A percentile compares a stretch with the other conserved stretches of the same genome.
phyloP scores from a whole-genome alignment of 768 basidiomycete species.

The Leccinum imitatum region DNA sequence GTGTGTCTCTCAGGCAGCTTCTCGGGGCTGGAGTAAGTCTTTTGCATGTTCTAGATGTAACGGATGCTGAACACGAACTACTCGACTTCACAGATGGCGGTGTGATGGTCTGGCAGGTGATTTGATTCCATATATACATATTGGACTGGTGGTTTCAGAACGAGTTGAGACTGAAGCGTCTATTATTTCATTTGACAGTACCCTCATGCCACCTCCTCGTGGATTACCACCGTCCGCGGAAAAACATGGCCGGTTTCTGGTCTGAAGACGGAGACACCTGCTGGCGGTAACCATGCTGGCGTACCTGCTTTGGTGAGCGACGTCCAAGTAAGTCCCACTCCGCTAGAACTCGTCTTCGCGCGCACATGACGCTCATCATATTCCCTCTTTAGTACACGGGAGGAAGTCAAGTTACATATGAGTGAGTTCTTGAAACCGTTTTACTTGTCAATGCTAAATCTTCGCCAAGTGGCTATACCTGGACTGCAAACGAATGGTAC shows the following conservation, averaged over 20 bases:
- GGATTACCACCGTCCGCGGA: slow-evolving; percentile 42
- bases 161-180: not conserved
- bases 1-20: slow-evolving; percentile 61
- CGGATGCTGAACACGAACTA: not conserved
- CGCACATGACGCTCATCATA: not conserved
- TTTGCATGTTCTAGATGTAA: not conserved
- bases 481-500: slow-evolving; percentile 50
- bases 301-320: slow-evolving; percentile 42
- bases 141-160: not conserved
- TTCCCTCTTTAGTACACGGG: slow-evolving; percentile 36
- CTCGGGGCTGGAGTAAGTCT: slow-evolving; percentile 63
- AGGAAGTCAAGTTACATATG: slow-evolving; percentile 42
- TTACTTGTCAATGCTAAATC: too few relatives aligned
- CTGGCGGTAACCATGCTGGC: slow-evolving; percentile 35
- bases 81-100: slow-evolving; percentile 30
- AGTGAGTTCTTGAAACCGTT: slow-evolving; percentile 25
- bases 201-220: slow-evolving; percentile 38
- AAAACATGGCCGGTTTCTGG: slow-evolving; percentile 34
- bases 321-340: slow-evolving; percentile 34
- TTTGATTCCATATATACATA: not conserved
- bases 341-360: not conserved
- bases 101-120: slow-evolving; percentile 45
- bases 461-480: slow-evolving; percentile 42
- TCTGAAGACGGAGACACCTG: not conserved
- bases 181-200: slow-evolving; percentile 23